These are phyloP conservation scores for Salvia hispanica DNA, from an alignment of 257 asterid genomes.

Conservation along the genomic window DNA sequence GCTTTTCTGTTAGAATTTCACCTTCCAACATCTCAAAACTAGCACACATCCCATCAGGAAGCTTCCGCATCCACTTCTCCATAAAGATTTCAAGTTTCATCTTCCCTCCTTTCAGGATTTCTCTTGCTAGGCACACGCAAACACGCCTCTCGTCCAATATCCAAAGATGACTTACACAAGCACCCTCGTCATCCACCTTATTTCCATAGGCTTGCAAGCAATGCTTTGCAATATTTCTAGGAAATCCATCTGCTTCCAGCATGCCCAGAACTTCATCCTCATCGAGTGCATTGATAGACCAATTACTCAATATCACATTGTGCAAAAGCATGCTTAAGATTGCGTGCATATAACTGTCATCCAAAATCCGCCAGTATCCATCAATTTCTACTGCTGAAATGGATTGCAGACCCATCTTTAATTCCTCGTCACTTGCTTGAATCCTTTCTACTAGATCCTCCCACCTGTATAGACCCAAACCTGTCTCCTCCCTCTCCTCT, in stretches of 20 bases:
- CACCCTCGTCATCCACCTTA: slow-evolving; percentile 50
- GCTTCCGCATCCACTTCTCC: slow-evolving; percentile 69
- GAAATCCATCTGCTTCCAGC: slow-evolving; percentile 73
- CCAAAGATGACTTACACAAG: slow-evolving; percentile 49
- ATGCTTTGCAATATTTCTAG: slow-evolving; percentile 60
- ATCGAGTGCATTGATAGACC: slow-evolving; percentile 60
- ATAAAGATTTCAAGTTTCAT: slow-evolving; percentile 67
- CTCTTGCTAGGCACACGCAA: slow-evolving; percentile 73
- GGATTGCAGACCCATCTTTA: slow-evolving; percentile 60
- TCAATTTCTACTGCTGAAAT: slow-evolving; percentile 71
- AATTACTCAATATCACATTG: slow-evolving; percentile 57
- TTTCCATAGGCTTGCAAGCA: slow-evolving; percentile 63
- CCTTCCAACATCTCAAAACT: slow-evolving; percentile 83
- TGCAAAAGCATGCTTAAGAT: slow-evolving; percentile 75
- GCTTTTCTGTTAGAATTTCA: slow-evolving; percentile 72
- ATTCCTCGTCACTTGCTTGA: slow-evolving; percentile 86
- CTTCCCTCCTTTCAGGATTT: slow-evolving; percentile 61
- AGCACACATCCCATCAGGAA: slow-evolving; percentile 67
- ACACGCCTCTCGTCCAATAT: slow-evolving; percentile 68
- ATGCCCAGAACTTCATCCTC: slow-evolving; percentile 69
- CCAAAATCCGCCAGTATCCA: slow-evolving; percentile 85
- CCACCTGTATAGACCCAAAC: slow-evolving; percentile 67
- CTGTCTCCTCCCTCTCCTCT: slow-evolving; percentile 38
- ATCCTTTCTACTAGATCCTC: slow-evolving; percentile 65
- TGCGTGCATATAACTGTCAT: slow-evolving; percentile 56